A percentile compares a stretch with the other conserved stretches of the same genome.
phyloP scores from a whole-genome alignment of 805 yeast species.

The Metschnikowia cerradonensis region DNA sequence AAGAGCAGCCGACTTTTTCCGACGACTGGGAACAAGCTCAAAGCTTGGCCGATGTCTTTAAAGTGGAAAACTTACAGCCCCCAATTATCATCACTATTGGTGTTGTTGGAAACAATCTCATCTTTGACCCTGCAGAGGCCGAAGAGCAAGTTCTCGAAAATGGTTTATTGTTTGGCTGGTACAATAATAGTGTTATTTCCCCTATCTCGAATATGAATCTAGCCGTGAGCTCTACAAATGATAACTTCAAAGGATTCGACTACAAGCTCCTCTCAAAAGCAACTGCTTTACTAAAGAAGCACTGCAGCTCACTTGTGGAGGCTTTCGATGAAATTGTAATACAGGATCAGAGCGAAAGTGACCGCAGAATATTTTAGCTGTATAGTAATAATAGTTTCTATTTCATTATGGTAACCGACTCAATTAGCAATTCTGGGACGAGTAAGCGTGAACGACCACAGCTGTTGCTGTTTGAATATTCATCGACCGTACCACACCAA shows the following conservation, averaged over 20 bases:
- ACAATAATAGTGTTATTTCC: constrained; percentile 59
- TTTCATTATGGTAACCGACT: neutral
- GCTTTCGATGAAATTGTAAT: constrained; percentile 51
- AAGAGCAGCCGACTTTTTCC: constrained; percentile 85
- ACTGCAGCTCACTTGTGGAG: constrained; percentile 59
- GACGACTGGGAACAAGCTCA: constrained; percentile 75
- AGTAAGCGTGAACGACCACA: constrained; percentile 86
- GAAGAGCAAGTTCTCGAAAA: constrained; percentile 88
- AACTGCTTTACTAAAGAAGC: constrained; percentile 51
- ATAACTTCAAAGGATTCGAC: constrained; percentile 53
- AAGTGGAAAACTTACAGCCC: constrained; percentile 46
- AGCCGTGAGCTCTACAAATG: constrained; percentile 43
- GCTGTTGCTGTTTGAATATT: constrained; percentile 97
- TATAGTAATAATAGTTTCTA: neutral
- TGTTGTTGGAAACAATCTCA: constrained; percentile 59
- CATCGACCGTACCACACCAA: constrained; percentile 91
- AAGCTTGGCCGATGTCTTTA: constrained; percentile 37
- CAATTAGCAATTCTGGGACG: constrained; percentile 55
- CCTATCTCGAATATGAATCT: constrained; percentile 72
- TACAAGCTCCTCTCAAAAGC: constrained; percentile 48
- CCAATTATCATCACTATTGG: constrained; percentile 79
- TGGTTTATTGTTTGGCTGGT: constrained; percentile 73
- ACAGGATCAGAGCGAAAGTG: constrained; percentile 31
- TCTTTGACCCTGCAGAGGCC: constrained; percentile 83
- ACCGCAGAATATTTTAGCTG: constrained; percentile 14